Conservation (phyloP, 2,329 filamentous ascomycete species). For the Microsporum canis region DNA sequence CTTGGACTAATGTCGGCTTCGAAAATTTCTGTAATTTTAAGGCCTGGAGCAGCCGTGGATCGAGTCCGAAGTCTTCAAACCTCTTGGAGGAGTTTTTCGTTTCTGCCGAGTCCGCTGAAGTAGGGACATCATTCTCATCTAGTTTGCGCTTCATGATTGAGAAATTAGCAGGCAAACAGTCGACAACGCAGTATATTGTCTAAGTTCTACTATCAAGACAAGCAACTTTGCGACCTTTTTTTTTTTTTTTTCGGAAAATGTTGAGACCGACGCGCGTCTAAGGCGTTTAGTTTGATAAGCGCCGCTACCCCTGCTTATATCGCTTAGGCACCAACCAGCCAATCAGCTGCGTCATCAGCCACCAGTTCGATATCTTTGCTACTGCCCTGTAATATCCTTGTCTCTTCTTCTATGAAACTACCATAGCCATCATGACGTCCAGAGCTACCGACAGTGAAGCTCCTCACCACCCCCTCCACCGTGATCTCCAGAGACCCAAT, state of each 20-base stretch:
- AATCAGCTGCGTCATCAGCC: too few relatives aligned
- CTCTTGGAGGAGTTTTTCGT: slow-evolving; percentile 32
- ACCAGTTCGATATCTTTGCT: too few relatives aligned
- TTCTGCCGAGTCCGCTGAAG: slow-evolving; percentile 24
- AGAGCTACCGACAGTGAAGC: too few relatives aligned
- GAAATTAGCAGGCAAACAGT: background rate
- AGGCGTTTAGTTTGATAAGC: too few relatives aligned
- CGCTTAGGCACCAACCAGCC: too few relatives aligned
- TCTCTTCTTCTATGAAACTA: too few relatives aligned
- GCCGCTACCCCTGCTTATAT: too few relatives aligned
- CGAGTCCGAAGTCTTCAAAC: slow-evolving; percentile 69
- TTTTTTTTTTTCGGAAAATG: background rate
- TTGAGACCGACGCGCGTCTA: too few relatives aligned
- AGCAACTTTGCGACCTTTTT: background rate
- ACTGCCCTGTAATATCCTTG: too few relatives aligned
- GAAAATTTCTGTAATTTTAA: slow-evolving; percentile 74
- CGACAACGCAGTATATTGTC: background rate
- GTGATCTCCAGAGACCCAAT: too few relatives aligned
- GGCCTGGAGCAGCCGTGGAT: slow-evolving; percentile 74
- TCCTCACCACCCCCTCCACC: too few relatives aligned
- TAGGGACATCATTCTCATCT: slow-evolving; percentile 38
- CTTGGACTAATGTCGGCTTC: slow-evolving; percentile 79
- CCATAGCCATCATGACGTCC: too few relatives aligned
- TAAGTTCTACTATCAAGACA: background rate
- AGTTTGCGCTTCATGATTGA: slow-evolving; percentile 40